Evolutionary conservation across 768 basidiomycete species (phyloP).

Genomic region (Porphyrellus cyaneotinctus): DNA sequence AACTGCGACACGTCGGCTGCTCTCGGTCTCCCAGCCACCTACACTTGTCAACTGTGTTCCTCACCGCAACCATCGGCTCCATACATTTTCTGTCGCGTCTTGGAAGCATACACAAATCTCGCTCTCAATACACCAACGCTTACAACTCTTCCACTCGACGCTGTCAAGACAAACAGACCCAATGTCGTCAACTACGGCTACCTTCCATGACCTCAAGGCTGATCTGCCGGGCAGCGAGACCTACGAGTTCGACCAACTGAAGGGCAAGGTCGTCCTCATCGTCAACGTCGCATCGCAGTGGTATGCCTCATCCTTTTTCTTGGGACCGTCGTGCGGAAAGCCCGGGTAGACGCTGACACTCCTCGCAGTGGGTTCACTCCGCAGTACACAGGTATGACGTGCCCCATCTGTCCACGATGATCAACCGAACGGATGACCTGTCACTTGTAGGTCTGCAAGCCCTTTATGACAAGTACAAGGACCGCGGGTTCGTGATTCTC

Average conservation of each 20-base stretch:
- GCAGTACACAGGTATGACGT: slow-evolving; percentile 59
- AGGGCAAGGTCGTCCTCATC: slow-evolving; percentile 73
- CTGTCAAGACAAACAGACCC: slow-evolving; percentile 6
- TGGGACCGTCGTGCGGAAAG: background rate
- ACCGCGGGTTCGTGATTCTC: slow-evolving; percentile 68
- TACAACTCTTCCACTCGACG: slow-evolving; percentile 11
- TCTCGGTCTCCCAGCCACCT: background rate
- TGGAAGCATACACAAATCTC: background rate
- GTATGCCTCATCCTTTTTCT: slow-evolving; percentile 22
- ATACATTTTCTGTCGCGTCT: background rate
- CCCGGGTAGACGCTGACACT: background rate
- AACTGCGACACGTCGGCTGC: background rate
- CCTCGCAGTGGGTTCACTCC: slow-evolving; percentile 71
- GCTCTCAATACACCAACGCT: background rate
- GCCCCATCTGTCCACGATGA: background rate
- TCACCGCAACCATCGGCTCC: background rate
- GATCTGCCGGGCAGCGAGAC: slow-evolving; percentile 51
- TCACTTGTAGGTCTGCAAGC: slow-evolving; percentile 60
- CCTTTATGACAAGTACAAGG: slow-evolving; percentile 79
- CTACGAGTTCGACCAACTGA: slow-evolving; percentile 64
- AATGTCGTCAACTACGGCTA: slow-evolving; percentile 25
- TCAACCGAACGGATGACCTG: background rate
- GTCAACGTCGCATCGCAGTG: slow-evolving; percentile 78
- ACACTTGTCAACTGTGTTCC: background rate
- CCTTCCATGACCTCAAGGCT: slow-evolving; percentile 69